phyloP scores from a whole-genome alignment of 768 basidiomycete species.

The Hydnomerulius pinastri region DNA sequence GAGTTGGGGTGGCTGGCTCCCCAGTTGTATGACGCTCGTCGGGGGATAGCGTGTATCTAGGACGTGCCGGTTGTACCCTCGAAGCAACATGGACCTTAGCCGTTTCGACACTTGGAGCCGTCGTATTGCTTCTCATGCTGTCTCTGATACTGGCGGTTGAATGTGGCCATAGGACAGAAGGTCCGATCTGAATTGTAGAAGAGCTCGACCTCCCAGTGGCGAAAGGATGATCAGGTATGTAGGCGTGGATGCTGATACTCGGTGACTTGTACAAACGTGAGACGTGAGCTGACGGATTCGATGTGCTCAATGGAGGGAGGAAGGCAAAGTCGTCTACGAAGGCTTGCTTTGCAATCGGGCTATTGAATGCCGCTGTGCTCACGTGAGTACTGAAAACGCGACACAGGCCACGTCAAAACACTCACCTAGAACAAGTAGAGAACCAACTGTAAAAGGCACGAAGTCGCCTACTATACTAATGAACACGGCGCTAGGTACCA shows the following conservation, averaged over 20 bases:
- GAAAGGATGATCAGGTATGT: conserved; percentile 1
- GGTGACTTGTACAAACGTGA: neutral
- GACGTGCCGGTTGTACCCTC: neutral
- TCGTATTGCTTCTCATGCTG: neutral
- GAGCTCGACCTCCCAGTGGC: neutral
- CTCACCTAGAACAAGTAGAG: conserved; percentile 45
- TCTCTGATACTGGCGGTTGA: neutral
- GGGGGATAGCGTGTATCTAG: neutral
- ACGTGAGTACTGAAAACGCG: neutral
- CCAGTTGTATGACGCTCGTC: neutral
- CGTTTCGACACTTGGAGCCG: conserved; percentile 1
- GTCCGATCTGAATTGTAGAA: conserved; percentile 1
- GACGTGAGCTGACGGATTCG: neutral
- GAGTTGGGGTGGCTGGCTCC: neutral
- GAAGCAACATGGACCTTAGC: conserved; percentile 2
- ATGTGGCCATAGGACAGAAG: neutral
- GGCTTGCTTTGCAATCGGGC: neutral
- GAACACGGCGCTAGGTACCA: conserved; percentile 36
- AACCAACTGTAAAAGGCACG: conserved; percentile 43
- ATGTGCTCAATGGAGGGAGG: conserved; percentile 1
- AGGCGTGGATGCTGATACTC: neutral
- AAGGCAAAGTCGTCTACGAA: neutral
- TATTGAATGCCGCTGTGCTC: conserved; percentile 9
- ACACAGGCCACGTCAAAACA: neutral
- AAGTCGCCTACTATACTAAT: conserved; percentile 42